Conservation (phyloP, 768 basidiomycete species). For the Cyclocybe cylindracea region DNA sequence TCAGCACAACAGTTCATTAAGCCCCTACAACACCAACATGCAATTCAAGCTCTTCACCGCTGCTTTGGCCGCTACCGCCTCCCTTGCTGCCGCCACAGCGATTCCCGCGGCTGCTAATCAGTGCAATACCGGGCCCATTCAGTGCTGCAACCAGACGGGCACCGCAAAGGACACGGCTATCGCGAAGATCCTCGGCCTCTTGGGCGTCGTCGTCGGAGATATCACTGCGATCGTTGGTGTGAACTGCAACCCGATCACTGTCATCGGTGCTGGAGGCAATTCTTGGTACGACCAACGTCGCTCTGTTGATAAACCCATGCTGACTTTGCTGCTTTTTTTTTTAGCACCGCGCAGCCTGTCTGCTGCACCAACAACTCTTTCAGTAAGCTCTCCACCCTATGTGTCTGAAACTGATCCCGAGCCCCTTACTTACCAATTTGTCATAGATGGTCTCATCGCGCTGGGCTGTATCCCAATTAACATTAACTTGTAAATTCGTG, state of each 20-base stretch:
- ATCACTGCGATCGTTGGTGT: slow-evolving; percentile 14
- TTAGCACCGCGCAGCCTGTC: slow-evolving; percentile 13
- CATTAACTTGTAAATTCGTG: too few relatives aligned
- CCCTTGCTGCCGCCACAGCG: slow-evolving; percentile 17
- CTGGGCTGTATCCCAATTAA: too few relatives aligned
- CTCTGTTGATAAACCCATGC: background rate
- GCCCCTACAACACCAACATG: slow-evolving; percentile 4
- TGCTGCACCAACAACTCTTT: slow-evolving; percentile 25
- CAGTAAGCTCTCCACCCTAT: background rate
- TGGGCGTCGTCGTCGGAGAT: slow-evolving; percentile 18
- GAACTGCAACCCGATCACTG: slow-evolving; percentile 17
- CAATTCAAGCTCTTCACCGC: slow-evolving; percentile 13
- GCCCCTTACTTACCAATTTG: too few relatives aligned
- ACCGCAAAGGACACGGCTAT: slow-evolving; percentile 1
- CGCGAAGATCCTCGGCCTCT: slow-evolving; percentile 16
- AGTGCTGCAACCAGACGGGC: slow-evolving; percentile 24
- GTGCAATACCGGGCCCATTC: slow-evolving; percentile 23
- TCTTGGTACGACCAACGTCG: slow-evolving; percentile 8
- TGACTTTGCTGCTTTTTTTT: background rate
- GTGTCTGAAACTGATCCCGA: too few relatives aligned
- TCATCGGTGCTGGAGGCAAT: slow-evolving; percentile 10
- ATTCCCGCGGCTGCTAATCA: slow-evolving; percentile 7
- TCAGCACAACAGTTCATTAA: slow-evolving; percentile 4
- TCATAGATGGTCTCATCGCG: too few relatives aligned
- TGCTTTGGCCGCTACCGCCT: slow-evolving; percentile 5